Percentiles rank a stretch among this genome's conserved stretches.
phyloP scores from a whole-genome alignment of 768 basidiomycete species.

The Dacryopinax spathularia region DNA sequence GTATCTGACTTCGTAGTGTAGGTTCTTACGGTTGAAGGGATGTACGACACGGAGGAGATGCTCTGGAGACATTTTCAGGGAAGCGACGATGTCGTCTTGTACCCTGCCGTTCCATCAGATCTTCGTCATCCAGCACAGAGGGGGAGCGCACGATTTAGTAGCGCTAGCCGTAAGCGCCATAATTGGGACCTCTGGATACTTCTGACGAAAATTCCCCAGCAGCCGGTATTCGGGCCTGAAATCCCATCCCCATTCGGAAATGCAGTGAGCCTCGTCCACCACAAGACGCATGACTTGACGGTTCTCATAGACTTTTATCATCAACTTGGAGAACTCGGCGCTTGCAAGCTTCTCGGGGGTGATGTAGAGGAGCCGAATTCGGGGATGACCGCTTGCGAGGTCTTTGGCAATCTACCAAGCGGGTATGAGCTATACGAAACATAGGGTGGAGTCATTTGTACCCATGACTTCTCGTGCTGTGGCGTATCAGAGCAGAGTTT shows the following conservation, averaged over 20 bases:
- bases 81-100: constrained; percentile 55
- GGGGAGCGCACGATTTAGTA: constrained; percentile 42
- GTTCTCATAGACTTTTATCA: constrained; percentile 39
- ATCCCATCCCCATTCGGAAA: constrained; percentile 83
- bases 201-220: constrained; percentile 53
- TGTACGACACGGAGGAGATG: constrained; percentile 51
- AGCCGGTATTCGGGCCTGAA: constrained; percentile 61
- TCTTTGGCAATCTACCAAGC: constrained; percentile 45
- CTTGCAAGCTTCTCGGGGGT: constrained; percentile 63
- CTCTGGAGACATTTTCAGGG: constrained; percentile 42
- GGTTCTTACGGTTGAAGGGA: constrained; percentile 66
- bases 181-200: constrained; percentile 56
- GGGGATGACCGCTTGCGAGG: constrained; percentile 43
- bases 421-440: neutral
- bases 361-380: constrained; percentile 53
- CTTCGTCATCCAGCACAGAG: neutral
- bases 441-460: constrained; percentile 16
- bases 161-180: constrained; percentile 83
- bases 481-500: constrained; percentile 56
- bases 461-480: constrained; percentile 40
- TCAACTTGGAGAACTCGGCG: constrained; percentile 36
- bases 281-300: constrained; percentile 56
- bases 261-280: constrained; percentile 78
- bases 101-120: constrained; percentile 34
- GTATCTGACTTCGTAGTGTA: constrained; percentile 58